Evolutionary conservation across 306 rosid genomes (phyloP), one percentile per base, ranked within the genome.

Genomic region (Prunus fruticosa): DNA sequence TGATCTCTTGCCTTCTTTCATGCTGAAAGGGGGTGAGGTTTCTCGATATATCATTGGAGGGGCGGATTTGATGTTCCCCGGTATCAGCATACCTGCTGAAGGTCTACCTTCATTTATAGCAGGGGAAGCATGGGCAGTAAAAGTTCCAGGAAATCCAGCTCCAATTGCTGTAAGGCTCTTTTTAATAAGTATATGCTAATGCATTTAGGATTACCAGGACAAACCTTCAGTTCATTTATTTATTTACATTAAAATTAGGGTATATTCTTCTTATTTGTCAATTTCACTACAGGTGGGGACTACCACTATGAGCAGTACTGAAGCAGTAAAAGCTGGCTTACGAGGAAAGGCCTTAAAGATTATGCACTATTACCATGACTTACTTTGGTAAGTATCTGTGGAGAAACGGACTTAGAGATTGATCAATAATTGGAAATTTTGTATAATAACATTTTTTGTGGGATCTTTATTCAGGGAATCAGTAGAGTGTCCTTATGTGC

Each of bases 41-140:
- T 94, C 97, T 28, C 90, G 86, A 47, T 94, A 65, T 76, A 75
- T 94, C 73, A 89, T 94, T 13, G 96, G 97, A 41, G 98, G 98
- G 63, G 98, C 98, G 5, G 98, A 94, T 79, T 85, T 94, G 86
- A 94, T 94, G 98, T 94, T 94, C 83, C 98, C 98, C 0, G 98
- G 98, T 72, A 94, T 94, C 82, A 83, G 70, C 43, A 83, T 91
- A 47, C 97, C 96, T 72, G 80, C 87, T 11, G 90, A 94, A 72
- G 98, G 96, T 54, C 88, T 94, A 19, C 96, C 97, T 32, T 82
- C 96, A 0, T 94, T 94, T 84, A 75, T 49, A 6, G 86, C 91
- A 3, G 96, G 91, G 61, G 93, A 90, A 76, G 47, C 84, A 10
- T 94, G 98, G 98, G 88, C 97, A 0, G 96, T 91, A 56, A 94